Base-by-base conservation (phyloP, 2,329 filamentous ascomycete genomes). In the Colletotrichum horii region DNA sequence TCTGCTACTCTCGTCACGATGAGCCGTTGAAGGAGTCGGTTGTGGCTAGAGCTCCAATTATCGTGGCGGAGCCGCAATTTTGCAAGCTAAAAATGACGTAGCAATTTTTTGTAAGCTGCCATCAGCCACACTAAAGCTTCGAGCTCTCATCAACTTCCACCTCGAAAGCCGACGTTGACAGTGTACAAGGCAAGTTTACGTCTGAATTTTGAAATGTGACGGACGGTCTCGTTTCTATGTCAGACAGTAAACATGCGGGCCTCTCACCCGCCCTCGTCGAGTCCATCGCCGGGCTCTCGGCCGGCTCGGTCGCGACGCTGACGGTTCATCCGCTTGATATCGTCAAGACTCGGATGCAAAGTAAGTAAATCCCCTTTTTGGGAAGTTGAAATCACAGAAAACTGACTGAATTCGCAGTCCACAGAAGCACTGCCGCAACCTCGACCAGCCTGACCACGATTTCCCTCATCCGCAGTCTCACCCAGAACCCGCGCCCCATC, bases 301-400 rank as follows among this genome's bases (percentile, higher is more conserved):
- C 97, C 75, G 97, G 97, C 77, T 90, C 95, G 72, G 90, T 96
- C 79, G 94, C 96, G 69, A 98, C 97, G 28, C 89, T 98, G 65
- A 93, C 93, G 72, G 94, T 97, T 68, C 96, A 98, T 83, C 97
- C 97, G 36, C 92, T 99, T 76, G 97, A 99, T 86, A 93, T 99
- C 78, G 93, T 98, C 83, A 99, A 99, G 89, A 98, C 96, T 76
- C 94, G 97, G 78, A 92, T 99, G 83, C 97, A 99, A 87, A 93
- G 95, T 96, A 87, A 74, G 87, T 82, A 52, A 26, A 11, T 66
- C 38, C 22, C n/a, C 8, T 15, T 8, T 30, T 30, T 15, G 48
- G 26, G n/a, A 30, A 34, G 2, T 6, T n/a, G 8, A 14, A 52
- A 4, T 3, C 43, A 52, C 43, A 8, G n/a, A 14, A 22, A 2